These are phyloP conservation scores for Cladophialophora carrionii DNA, from an alignment of 2,329 filamentous ascomycete species.

Conservation along the genomic window DNA sequence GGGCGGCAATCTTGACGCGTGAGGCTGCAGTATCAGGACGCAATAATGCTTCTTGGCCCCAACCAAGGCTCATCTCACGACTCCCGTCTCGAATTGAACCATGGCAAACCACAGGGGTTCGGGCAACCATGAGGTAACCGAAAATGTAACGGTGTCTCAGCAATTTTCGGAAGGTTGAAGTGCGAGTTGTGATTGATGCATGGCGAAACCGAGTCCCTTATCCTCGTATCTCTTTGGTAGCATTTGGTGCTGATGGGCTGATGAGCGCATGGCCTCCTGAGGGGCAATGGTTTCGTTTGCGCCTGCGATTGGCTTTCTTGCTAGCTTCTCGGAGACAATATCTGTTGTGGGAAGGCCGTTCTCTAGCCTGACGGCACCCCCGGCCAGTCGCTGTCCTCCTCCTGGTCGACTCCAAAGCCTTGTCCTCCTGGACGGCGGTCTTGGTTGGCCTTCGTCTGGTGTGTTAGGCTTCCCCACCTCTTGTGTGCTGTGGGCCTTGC, in stretches of 20 bases:
- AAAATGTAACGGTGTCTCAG: conserved; percentile 12
- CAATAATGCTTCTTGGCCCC: neutral
- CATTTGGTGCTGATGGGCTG: conserved; percentile 24
- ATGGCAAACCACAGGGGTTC: neutral
- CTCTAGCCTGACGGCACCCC: conserved; percentile 15
- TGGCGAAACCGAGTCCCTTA: conserved; percentile 9
- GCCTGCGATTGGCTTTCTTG: conserved; percentile 17
- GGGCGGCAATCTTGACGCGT: neutral
- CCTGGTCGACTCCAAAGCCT: conserved; percentile 29
- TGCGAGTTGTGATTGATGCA: conserved; percentile 15
- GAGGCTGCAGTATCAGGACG: conserved; percentile 6
- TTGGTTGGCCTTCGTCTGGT: conserved; percentile 1
- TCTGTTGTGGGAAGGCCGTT: conserved; percentile 22
- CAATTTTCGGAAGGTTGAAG: conserved; percentile 6
- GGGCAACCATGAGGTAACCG: conserved; percentile 8
- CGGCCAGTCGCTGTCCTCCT: conserved; percentile 7
- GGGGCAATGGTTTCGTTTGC: conserved; percentile 9
- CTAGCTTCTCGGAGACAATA: conserved; percentile 23
- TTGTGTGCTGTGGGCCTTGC: conserved; percentile 15
- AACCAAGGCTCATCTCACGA: neutral
- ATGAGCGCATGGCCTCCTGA: conserved; percentile 20
- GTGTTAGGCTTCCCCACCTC: conserved; percentile 22
- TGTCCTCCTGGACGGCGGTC: conserved; percentile 23
- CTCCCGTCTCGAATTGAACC: neutral
- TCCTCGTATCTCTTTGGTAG: conserved; percentile 16